These are phyloP conservation scores for Scytalidium sp. DNA, from an alignment of 2,329 filamentous ascomycete genomes.

Conservation along the genomic window DNA sequence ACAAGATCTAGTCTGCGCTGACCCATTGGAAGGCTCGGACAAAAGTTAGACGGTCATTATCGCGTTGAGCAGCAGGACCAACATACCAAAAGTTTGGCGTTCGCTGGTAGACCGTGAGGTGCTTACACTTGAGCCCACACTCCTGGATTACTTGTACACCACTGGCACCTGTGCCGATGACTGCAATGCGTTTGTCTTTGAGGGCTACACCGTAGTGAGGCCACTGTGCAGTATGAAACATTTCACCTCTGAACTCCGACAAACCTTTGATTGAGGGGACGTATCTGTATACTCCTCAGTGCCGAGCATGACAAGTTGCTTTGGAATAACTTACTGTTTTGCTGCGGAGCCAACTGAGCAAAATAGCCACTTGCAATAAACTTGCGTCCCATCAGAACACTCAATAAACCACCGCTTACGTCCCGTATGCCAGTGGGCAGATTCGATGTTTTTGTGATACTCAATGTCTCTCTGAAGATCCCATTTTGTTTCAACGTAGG, in stretches of 20 bases:
- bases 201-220: slow-evolving; percentile 41
- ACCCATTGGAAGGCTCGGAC: slow-evolving; percentile 56
- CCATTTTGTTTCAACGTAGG: slow-evolving; percentile 40
- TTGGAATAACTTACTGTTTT: no score
- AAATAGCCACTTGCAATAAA: no score
- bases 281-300: slow-evolving; percentile 26
- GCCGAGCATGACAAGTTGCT: slow-evolving; percentile 33
- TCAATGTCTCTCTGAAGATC: slow-evolving; percentile 37
- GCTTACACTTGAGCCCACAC: slow-evolving; percentile 33
- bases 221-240: slow-evolving; percentile 20
- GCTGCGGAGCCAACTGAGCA: no score
- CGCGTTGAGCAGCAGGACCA: no score
- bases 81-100: slow-evolving; percentile 58
- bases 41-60: no score
- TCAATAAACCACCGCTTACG: slow-evolving; percentile 38
- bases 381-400: no score
- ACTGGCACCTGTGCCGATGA: slow-evolving; percentile 44
- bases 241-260: slow-evolving; percentile 19
- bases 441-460: slow-evolving; percentile 37
- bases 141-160: slow-evolving; percentile 23
- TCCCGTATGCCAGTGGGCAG: slow-evolving; percentile 34
- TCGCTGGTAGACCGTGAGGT: slow-evolving; percentile 49
- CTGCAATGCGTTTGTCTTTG: slow-evolving; percentile 46
- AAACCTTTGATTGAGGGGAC: slow-evolving; percentile 19
- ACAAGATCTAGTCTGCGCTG: slow-evolving; percentile 37